Percentiles rank a stretch among this genome's conserved stretches.
These are phyloP conservation scores for Ascochyta pisi DNA, from an alignment of 2,329 filamentous ascomycete species.

Conservation along the genomic window DNA sequence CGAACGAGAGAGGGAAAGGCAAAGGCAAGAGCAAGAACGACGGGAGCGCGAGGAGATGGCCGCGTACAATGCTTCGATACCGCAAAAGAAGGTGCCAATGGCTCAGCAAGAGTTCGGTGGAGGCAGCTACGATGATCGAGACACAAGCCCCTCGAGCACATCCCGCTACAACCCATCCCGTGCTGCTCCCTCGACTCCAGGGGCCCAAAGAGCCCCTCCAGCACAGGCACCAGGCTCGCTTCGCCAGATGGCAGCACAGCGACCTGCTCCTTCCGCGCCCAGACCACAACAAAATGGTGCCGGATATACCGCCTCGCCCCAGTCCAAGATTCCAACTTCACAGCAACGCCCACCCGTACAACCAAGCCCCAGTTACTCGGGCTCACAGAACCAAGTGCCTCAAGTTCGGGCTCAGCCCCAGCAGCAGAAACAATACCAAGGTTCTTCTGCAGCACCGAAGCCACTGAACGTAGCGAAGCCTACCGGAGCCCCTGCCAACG, in stretches of 20 bases:
- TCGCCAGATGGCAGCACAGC: slow-evolving; percentile 71
- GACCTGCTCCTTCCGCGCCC: slow-evolving; percentile 80
- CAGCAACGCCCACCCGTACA: slow-evolving; percentile 53
- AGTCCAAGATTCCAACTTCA: slow-evolving; percentile 34
- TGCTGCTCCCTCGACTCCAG: slow-evolving; percentile 80
- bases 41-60: slow-evolving; percentile 74
- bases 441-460: slow-evolving; percentile 59
- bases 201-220: slow-evolving; percentile 52
- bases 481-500: slow-evolving; percentile 59
- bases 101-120: slow-evolving; percentile 91
- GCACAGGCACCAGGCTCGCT: slow-evolving; percentile 58
- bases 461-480: slow-evolving; percentile 62
- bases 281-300: slow-evolving; percentile 47
- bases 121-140: slow-evolving; percentile 57
- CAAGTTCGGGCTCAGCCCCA: slow-evolving; percentile 52
- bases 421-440: slow-evolving; percentile 47
- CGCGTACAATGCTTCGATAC: slow-evolving; percentile 87
- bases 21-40: slow-evolving; percentile 53
- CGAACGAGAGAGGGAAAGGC: slow-evolving; percentile 46
- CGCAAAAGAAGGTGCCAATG: slow-evolving; percentile 78
- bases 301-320: slow-evolving; percentile 36
- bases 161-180: slow-evolving; percentile 83
- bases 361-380: slow-evolving; percentile 50
- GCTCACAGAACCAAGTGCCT: slow-evolving; percentile 49
- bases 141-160: slow-evolving; percentile 55